Conservation (phyloP, 371 early-diverging fungal genomes). For the Rhizopus stolonifer region DNA sequence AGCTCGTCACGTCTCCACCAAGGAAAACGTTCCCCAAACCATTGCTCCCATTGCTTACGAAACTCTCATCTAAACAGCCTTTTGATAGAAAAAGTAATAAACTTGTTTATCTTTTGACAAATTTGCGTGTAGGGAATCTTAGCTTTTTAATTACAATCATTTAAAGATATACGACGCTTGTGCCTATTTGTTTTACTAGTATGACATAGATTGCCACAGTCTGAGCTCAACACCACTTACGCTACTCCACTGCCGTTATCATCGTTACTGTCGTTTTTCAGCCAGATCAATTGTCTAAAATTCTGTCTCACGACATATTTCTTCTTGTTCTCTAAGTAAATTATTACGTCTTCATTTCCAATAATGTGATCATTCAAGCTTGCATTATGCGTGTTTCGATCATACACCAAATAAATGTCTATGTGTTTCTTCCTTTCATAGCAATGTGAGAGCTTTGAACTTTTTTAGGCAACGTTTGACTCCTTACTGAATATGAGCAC, state of each 20-base stretch:
- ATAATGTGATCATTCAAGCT: no score
- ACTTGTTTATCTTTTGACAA: background rate
- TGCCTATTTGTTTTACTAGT: background rate
- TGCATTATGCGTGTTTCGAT: no score
- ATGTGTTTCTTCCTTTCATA: no score
- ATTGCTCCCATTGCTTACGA: conserved; percentile 96
- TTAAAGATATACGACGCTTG: background rate
- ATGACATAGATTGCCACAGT: background rate
- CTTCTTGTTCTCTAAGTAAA: conserved; percentile 12
- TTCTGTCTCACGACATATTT: conserved; percentile 16
- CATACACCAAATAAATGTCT: no score
- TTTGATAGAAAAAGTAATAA: conserved; percentile 3
- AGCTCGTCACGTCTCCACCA: conserved; percentile 88
- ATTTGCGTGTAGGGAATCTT: background rate
- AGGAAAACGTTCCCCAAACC: conserved; percentile 91
- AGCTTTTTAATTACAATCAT: background rate
- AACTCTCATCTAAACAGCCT: conserved; percentile 66
- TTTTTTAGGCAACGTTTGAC: no score
- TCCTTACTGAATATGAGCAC: no score
- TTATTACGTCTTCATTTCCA: no score
- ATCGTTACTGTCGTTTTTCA: conserved; percentile 8
- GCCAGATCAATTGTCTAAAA: conserved; percentile 21
- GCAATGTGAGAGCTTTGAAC: no score
- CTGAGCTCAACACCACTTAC: background rate
- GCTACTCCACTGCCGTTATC: conserved; percentile 4